Conservation (phyloP, 208 protist species). For the Crithidia sp. region DNA sequence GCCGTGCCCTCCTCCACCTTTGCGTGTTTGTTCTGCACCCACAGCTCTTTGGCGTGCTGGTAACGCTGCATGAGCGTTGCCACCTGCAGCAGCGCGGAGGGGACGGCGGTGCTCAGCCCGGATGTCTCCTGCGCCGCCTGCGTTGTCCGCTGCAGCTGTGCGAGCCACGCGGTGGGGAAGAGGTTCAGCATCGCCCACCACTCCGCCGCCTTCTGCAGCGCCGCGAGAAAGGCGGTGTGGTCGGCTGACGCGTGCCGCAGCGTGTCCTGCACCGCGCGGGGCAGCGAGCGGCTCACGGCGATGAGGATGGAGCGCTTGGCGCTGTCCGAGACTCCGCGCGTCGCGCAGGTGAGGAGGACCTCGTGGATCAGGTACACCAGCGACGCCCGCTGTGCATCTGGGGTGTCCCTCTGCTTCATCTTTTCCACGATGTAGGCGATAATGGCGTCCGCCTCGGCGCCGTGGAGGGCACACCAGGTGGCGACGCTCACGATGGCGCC, state of each 20-base stretch:
- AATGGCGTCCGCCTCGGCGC: slow-evolving; percentile 71
- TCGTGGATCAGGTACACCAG: slow-evolving; percentile 88
- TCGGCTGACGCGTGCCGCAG: slow-evolving; percentile 28
- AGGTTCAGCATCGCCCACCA: slow-evolving; percentile 84
- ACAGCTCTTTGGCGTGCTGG: slow-evolving; percentile 70
- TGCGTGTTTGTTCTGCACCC: slow-evolving; percentile 32
- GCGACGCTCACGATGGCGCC: slow-evolving; percentile 84
- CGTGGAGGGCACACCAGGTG: slow-evolving; percentile 88
- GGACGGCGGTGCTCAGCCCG: slow-evolving; percentile 32
- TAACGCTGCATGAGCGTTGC: slow-evolving; percentile 65
- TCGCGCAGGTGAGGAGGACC: slow-evolving; percentile 77
- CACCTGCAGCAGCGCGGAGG: slow-evolving; percentile 47
- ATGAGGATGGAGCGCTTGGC: slow-evolving; percentile 64
- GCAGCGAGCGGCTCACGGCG: slow-evolving; percentile 58
- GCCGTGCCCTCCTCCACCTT: slow-evolving; percentile 23
- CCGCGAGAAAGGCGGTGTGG: slow-evolving; percentile 41
- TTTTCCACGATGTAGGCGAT: slow-evolving; percentile 59
- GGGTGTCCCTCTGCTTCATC: slow-evolving; percentile 53
- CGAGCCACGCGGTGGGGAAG: slow-evolving; percentile 80
- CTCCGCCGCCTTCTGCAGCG: slow-evolving; percentile 54
- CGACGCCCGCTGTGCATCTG: slow-evolving; percentile 51
- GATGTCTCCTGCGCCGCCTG: slow-evolving; percentile 32
- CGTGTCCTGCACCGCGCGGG: slow-evolving; percentile 47
- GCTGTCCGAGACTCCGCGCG: slow-evolving; percentile 62
- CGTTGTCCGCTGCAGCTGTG: slow-evolving; percentile 44